Evolutionary conservation across 176 grass and related monocot genomes (phyloP), one percentile per base, ranked within the genome.

Genomic region (Poa annua): DNA sequence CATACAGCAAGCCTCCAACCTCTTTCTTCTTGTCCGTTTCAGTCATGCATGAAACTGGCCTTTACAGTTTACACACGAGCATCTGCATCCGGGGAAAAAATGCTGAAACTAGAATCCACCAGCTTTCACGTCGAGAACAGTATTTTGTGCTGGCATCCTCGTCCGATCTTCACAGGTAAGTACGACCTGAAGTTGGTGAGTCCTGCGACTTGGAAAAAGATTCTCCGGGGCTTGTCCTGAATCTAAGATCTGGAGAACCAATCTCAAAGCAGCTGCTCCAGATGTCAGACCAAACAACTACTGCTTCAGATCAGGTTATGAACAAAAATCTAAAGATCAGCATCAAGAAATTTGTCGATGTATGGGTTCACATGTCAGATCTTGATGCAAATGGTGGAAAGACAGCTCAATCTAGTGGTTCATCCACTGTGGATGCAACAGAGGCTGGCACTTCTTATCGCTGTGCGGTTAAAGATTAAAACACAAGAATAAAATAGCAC

Each of bases 11-110:
- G 21, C 36, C n/a, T 44, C 75, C 42, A 53, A 19, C 38, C 4
- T 81, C 4, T 81, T 82, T 74, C 24, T 44, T 85, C 83, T 74
- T 74, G 84, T 90, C 84, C 29, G 88, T 83, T 90, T 66, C 61
- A 52, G 83, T 45, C 69, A 75, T 36, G 68, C 75, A 61, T 51
- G 77, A 74, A 39, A 12, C 69, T 45, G 16, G 9, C 80, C 68
- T 90, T 45, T 5, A 36, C 35, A 36, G 29, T 29, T 78, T 52
- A 49, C 47, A n/a, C 15, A 56, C 16, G 59, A 68, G 11, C 71
- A 52, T 47, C 11, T 26, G 35, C 47, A 51, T 68, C 50, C 45
- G 26, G 62, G 33, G 32, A 41, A 3, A 59, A 82, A 14, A 32
- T 36, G 2, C 75, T 79, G 56, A 54, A 80, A 29, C 13, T 33